A percentile compares a stretch with the other conserved stretches of the same genome.
Evolutionary conservation across 192 early-diverging fungal genomes (phyloP).

Genomic region (Ambispora gerdemannii): DNA sequence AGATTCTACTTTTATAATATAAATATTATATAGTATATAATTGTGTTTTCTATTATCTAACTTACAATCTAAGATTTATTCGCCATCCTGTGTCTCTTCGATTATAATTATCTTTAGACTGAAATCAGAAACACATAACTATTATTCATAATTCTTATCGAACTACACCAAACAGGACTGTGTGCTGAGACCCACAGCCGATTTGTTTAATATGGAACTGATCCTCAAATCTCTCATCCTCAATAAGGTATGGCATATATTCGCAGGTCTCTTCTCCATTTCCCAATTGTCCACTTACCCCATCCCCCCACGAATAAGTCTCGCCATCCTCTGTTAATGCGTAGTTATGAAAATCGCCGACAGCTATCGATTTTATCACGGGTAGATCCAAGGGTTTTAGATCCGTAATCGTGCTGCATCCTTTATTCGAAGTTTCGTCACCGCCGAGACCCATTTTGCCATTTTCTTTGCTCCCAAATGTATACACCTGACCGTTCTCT

Average conservation of each 20-base stretch:
- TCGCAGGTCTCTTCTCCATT: slow-evolving; percentile 47
- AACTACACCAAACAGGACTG: not conserved
- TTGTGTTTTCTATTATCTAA: no score
- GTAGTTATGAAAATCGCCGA: slow-evolving; percentile 61
- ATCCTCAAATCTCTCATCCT: not conserved
- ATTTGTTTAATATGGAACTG: not conserved
- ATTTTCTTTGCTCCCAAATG: slow-evolving; percentile 81
- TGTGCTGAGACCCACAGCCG: not conserved
- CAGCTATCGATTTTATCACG: slow-evolving; percentile 46
- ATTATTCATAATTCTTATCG: no score
- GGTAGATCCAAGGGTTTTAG: slow-evolving; percentile 50
- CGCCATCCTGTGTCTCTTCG: no score
- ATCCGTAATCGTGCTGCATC: slow-evolving; percentile 12
- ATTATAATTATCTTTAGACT: no score
- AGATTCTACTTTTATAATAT: no score
- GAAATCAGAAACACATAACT: no score
- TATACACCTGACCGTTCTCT: slow-evolving; percentile 66
- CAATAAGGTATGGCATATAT: not conserved
- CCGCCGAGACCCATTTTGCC: slow-evolving; percentile 72
- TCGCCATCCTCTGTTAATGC: slow-evolving; percentile 55
- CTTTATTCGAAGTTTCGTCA: slow-evolving; percentile 38
- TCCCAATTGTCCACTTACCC: slow-evolving; percentile 78
- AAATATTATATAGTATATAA: no score
- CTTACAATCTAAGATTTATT: no score
- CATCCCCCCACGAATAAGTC: slow-evolving; percentile 86